Percentiles rank a stretch among this genome's conserved stretches.
phyloP scores from a whole-genome alignment of 2,329 filamentous ascomycete genomes.

The Ophiostoma sp. region DNA sequence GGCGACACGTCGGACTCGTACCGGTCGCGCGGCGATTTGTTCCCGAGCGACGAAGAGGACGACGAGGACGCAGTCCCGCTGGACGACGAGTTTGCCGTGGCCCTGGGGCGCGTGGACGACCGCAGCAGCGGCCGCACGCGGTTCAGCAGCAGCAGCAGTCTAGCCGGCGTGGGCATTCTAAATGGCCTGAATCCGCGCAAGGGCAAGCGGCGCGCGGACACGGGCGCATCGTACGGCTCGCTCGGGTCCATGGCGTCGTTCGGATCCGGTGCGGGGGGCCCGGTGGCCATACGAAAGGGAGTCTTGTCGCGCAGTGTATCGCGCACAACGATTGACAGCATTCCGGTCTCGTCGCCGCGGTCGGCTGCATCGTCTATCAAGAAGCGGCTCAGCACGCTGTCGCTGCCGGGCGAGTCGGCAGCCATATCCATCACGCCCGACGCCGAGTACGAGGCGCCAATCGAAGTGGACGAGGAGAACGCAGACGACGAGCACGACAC shows the following conservation, averaged over 20 bases:
- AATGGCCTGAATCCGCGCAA: slow-evolving; percentile 35
- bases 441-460: background rate
- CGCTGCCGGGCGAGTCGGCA: slow-evolving; percentile 20
- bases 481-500: slow-evolving; percentile 36
- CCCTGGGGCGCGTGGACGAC: slow-evolving; percentile 75
- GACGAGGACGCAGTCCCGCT: slow-evolving; percentile 91
- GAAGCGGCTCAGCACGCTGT: slow-evolving; percentile 25
- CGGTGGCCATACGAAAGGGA: slow-evolving; percentile 25
- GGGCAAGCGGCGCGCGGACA: slow-evolving; percentile 28
- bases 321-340: slow-evolving; percentile 47
- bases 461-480: background rate
- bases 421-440: background rate
- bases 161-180: slow-evolving; percentile 56
- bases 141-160: slow-evolving; percentile 40
- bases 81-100: slow-evolving; percentile 86
- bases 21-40: slow-evolving; percentile 82
- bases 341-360: slow-evolving; percentile 42
- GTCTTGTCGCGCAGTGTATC: slow-evolving; percentile 48
- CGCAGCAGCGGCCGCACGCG: slow-evolving; percentile 61
- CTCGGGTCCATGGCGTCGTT: background rate
- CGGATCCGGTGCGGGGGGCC: background rate
- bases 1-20: slow-evolving; percentile 79
- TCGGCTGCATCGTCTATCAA: slow-evolving; percentile 40
- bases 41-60: slow-evolving; percentile 78
- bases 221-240: slow-evolving; percentile 19